Evolutionary conservation across 2,329 filamentous ascomycete genomes (phyloP), one percentile per base, ranked within the genome.

Genomic region (Aspergillus hortae): DNA sequence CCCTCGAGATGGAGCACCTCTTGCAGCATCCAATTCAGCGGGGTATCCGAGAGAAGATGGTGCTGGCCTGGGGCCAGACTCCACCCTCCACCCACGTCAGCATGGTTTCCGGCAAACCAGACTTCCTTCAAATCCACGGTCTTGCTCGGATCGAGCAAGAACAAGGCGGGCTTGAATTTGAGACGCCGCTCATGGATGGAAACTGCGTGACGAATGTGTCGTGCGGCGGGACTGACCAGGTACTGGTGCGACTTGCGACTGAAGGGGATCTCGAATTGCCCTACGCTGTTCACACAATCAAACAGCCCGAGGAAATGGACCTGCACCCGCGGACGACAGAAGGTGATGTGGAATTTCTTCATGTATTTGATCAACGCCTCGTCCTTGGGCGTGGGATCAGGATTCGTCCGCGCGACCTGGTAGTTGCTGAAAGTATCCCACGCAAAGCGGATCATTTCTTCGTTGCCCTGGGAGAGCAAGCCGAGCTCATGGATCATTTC

Each of bases 231-330:
- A 70, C 62, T n/a, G 65, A 69, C 21, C 70, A 65, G 49, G 67
- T 74, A 63, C 17, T 56, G 56, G 36, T 63, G 64, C 21, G 61
- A 61, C 52, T 75, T 73, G 23, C 76, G 6, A 17, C 51, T 48
- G 35, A 57, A 50, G 9, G 55, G 53, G 32, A 57, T 53, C 32
- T 57, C 55, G 21, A 57, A 57, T 38, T 57, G 53, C 11, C 55
- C 55, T 4, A 81, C 77, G 3, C 75, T 78, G 60, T 78, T 80
- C 40, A 82, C 79, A 53, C 75, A 79, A 57, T 82, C 79, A 68
- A 78, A 82, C 40, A 81, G 70, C 1, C 80, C 80, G n/a, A 82
- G 74, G 62, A 82, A 81, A 61, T 78, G 77, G 6, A 81, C 73
- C 42, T 56, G 52, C 46, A 80, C 76, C 42, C 75, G 73, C 15